Percentiles rank a stretch among this genome's conserved stretches.
Conservation (phyloP, 2,329 filamentous ascomycete genomes). For the Penicillium polonicum region DNA sequence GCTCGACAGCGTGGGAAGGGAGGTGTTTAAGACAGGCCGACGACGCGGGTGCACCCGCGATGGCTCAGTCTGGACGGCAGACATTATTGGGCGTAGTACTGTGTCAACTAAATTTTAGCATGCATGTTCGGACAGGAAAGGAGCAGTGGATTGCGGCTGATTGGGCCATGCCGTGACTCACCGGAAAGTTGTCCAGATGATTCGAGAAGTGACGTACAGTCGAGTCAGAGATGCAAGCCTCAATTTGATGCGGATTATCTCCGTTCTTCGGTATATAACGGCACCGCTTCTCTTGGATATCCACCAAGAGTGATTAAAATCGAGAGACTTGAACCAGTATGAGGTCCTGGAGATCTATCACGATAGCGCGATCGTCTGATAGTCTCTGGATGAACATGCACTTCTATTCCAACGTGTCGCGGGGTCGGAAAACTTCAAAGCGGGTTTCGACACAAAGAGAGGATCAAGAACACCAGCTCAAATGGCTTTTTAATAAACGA, state of each 20-base stretch:
- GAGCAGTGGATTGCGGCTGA: constrained; percentile 11
- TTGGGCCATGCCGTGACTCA: constrained; percentile 23
- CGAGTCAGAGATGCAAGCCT: constrained; percentile 21
- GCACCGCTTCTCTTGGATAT: constrained; percentile 2
- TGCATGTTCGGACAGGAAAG: constrained; percentile 5
- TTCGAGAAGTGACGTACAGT: constrained; percentile 20
- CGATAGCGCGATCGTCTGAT: background rate
- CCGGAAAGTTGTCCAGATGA: constrained; percentile 15
- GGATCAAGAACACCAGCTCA: background rate
- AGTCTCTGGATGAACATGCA: constrained; percentile 2
- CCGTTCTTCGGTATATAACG: constrained; percentile 8
- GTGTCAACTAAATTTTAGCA: constrained; percentile 13
- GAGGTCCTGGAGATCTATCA: background rate
- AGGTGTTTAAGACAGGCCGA: constrained; percentile 32
- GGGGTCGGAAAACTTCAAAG: background rate
- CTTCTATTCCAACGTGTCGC: background rate
- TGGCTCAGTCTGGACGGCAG: constrained; percentile 25
- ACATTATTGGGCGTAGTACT: constrained; percentile 29
- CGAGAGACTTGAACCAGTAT: background rate
- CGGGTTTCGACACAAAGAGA: background rate
- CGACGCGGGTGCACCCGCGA: constrained; percentile 36
- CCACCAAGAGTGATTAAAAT: background rate
- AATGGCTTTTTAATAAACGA: background rate
- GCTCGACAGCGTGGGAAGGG: constrained; percentile 29
- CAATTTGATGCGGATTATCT: constrained; percentile 2